These are phyloP conservation scores for Roridomyces roridus DNA, from an alignment of 768 basidiomycete species.

Conservation along the genomic window DNA sequence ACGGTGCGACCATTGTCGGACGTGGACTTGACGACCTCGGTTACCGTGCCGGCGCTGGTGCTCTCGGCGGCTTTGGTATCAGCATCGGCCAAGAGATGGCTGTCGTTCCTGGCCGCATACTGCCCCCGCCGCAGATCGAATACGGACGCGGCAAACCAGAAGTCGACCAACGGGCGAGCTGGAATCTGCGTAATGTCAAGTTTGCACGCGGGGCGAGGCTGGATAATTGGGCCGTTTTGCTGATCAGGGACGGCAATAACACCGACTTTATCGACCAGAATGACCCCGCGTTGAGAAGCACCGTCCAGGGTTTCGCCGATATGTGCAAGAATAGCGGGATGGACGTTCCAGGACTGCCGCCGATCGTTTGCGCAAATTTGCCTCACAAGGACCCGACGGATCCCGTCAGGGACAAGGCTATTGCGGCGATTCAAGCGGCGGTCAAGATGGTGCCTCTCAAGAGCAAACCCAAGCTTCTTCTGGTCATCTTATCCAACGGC, in stretches of 20 bases:
- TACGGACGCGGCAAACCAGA: slow-evolving; percentile 56
- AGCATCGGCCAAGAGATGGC: slow-evolving; percentile 67
- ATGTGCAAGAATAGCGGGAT: slow-evolving; percentile 77
- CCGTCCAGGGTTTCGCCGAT: slow-evolving; percentile 57
- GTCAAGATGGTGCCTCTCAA: slow-evolving; percentile 48
- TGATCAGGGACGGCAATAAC: slow-evolving; percentile 66
- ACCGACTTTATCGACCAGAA: slow-evolving; percentile 62
- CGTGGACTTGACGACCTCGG: slow-evolving; percentile 71
- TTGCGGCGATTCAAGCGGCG: slow-evolving; percentile 46
- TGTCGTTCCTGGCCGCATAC: slow-evolving; percentile 71
- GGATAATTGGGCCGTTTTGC: slow-evolving; percentile 69
- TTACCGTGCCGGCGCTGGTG: slow-evolving; percentile 44
- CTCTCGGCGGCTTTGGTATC: slow-evolving; percentile 66
- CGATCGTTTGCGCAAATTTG: slow-evolving; percentile 47
- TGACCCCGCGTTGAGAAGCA: slow-evolving; percentile 58
- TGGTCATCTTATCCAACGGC: slow-evolving; percentile 70
- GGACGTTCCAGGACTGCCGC: slow-evolving; percentile 48
- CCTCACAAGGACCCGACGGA: slow-evolving; percentile 60
- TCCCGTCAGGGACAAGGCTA: slow-evolving; percentile 57
- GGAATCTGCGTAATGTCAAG: slow-evolving; percentile 75
- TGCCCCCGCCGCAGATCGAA: slow-evolving; percentile 63
- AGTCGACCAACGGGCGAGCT: slow-evolving; percentile 72
- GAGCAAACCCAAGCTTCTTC: slow-evolving; percentile 62
- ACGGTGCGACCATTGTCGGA: slow-evolving; percentile 65
- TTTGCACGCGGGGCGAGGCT: slow-evolving; percentile 65